Evolutionary conservation across 257 asterid genomes (phyloP).

Genomic region (Lycium ferocissimum): DNA sequence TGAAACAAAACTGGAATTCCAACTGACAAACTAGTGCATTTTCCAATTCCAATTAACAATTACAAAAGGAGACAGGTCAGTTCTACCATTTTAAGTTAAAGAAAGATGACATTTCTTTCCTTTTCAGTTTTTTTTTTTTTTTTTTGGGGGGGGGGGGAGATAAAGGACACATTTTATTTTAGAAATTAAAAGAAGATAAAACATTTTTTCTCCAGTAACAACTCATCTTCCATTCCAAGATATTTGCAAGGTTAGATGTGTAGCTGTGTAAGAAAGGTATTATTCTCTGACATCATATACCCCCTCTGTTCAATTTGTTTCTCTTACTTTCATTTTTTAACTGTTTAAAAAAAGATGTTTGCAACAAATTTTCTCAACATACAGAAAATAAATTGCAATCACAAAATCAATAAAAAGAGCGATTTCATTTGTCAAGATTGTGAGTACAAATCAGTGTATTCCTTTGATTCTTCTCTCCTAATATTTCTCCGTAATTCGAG

Average conservation of each 20-base stretch:
- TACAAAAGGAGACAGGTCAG: conserved; percentile 28
- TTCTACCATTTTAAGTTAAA: conserved; percentile 17
- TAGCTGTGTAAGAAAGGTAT: conserved; percentile 19
- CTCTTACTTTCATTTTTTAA: too few species aligned
- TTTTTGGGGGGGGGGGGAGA: not conserved
- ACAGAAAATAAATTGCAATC: too few species aligned
- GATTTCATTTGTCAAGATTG: too few species aligned
- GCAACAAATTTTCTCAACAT: too few species aligned
- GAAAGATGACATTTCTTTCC: not conserved
- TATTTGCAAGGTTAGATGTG: not conserved
- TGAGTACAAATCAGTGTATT: too few species aligned
- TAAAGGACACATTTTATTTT: not conserved
- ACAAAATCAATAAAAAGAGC: too few species aligned
- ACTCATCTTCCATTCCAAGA: not conserved
- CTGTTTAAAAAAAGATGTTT: too few species aligned
- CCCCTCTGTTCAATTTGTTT: too few species aligned
- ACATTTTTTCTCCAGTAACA: conserved; percentile 1
- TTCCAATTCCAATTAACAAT: conserved; percentile 21
- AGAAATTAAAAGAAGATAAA: not conserved
- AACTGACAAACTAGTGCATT: conserved; percentile 11
- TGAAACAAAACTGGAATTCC: not conserved
- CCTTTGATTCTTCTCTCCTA: too few species aligned
- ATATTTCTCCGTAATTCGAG: too few species aligned
- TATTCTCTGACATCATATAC: conserved; percentile 8
- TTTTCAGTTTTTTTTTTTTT: not conserved